Evolutionary conservation across 164 flowering plant species (phyloP), one percentile per base, ranked within the genome.

Genomic region (Cinnamomum chago): DNA sequence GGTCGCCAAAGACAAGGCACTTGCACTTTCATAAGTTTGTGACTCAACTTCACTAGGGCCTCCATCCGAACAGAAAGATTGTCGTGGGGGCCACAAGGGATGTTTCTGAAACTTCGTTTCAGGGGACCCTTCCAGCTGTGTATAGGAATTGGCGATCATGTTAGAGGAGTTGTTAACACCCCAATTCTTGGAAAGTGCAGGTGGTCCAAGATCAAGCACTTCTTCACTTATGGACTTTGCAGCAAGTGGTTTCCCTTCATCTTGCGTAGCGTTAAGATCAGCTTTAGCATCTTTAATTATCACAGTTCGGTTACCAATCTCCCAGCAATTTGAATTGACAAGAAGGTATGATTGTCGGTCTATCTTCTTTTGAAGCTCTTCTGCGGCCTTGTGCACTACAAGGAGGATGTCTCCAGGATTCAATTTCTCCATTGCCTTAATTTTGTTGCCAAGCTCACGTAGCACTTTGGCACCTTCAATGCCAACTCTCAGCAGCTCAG

Each of bases 1-100:
- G 12, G 97, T 93, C 0, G 95, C 97, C 40, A 93, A 81, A 9
- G 95, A 89, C 77, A 93, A 83, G 20, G 92, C 84, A 76, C 92
- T 93, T 2, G 99, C 97, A 79, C 97, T 94, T 80, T 92, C 97
- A 70, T 86, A 94, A 10, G 94, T 90, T 72, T 79, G 82, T 0
- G 87, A 85, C 79, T 91, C 93, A 58, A 79, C 85, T 52, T 80
- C 88, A 27, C 72, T 75, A 2, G 77, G 75, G 47, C 75, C 67
- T 3, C 79, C 14, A 62, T 82, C 82, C 2, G 67, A 81, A 30
- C 52, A 28, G 58, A 88, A 67, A 0, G 92, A 83, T 24, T 83
- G 73, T 22, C 83, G 86, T 25, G 87, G 78, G 60, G 90, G 93
- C 91, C 91, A 92, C 27, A 90, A 82, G n/a, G 79, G 65, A 67